Conservation (phyloP, 805 yeast genomes). For the Candida wancherniae region DNA sequence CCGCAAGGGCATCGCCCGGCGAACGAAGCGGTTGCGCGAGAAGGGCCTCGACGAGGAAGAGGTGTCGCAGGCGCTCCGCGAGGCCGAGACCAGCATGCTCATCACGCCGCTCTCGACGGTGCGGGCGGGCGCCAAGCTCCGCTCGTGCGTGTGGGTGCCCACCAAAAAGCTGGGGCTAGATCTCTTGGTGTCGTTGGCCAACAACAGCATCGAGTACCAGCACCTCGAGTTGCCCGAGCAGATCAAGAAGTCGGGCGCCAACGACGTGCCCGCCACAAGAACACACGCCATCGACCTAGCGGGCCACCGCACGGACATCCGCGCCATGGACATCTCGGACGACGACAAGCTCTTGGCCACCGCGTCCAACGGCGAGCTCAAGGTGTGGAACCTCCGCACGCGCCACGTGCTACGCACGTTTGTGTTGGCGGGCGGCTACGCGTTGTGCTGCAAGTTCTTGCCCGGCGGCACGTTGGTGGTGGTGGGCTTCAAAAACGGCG, state of each 20-base stretch:
- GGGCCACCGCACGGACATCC: constrained; percentile 88
- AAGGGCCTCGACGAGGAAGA: constrained; percentile 62
- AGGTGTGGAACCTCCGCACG: constrained; percentile 80
- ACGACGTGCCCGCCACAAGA: constrained; percentile 42
- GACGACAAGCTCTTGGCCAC: constrained; percentile 80
- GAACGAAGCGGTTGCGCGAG: constrained; percentile 73
- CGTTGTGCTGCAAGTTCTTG: constrained; percentile 70
- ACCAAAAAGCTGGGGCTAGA: constrained; percentile 46
- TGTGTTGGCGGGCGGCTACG: constrained; percentile 70
- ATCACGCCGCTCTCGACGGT: constrained; percentile 66
- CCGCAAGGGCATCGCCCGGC: constrained; percentile 66
- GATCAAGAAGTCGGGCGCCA: constrained; percentile 38
- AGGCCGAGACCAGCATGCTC: constrained; percentile 51
- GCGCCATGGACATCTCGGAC: constrained; percentile 76
- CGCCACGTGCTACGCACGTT: constrained; percentile 78
- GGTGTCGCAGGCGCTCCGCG: constrained; percentile 37
- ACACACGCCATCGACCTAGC: constrained; percentile 60
- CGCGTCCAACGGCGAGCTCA: constrained; percentile 85
- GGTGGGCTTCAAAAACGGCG: constrained; percentile 85
- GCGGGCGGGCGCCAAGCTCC: constrained; percentile 60
- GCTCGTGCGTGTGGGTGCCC: constrained; percentile 61
- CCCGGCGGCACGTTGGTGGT: constrained; percentile 90
- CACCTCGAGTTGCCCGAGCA: constrained; percentile 53
- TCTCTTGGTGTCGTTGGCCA: constrained; percentile 58
- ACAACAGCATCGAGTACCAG: constrained; percentile 73